A percentile compares a stretch with the other conserved stretches of the same genome.
Conservation (phyloP, 1,284 basidiomycete species). For the Irpex lacteus region DNA sequence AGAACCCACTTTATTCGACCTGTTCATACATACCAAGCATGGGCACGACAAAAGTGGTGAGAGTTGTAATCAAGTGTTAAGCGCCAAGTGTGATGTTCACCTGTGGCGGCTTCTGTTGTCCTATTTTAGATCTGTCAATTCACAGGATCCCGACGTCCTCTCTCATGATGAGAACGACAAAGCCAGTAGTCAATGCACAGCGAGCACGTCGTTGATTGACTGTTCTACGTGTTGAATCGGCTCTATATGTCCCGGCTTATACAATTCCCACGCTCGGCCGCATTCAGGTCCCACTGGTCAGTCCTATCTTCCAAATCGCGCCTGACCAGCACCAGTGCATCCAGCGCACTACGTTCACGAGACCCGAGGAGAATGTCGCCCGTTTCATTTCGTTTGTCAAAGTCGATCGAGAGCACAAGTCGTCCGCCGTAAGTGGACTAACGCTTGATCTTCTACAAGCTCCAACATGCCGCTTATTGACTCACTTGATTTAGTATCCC, state of each 20-base stretch:
- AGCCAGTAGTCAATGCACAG: neutral
- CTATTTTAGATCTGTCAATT: neutral
- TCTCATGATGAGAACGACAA: neutral
- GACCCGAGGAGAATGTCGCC: slow-evolving; percentile 10
- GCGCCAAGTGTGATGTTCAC: neutral
- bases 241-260: neutral
- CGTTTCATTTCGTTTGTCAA: slow-evolving; percentile 17
- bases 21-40: neutral
- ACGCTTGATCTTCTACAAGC: neutral
- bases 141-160: neutral
- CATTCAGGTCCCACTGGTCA: neutral
- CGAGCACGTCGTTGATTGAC: neutral
- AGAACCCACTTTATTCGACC: neutral
- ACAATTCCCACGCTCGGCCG: neutral
- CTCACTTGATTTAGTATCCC: slow-evolving; percentile 50
- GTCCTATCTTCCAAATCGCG: neutral
- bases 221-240: too few relatives aligned
- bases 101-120: neutral
- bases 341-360: neutral
- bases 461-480: neutral
- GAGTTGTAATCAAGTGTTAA: neutral
- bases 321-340: neutral
- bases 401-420: slow-evolving; percentile 16
- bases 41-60: neutral
- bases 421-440: slow-evolving; percentile 18